Conservation (phyloP, 163 green algal species). For the Scenedesmus sp. region DNA sequence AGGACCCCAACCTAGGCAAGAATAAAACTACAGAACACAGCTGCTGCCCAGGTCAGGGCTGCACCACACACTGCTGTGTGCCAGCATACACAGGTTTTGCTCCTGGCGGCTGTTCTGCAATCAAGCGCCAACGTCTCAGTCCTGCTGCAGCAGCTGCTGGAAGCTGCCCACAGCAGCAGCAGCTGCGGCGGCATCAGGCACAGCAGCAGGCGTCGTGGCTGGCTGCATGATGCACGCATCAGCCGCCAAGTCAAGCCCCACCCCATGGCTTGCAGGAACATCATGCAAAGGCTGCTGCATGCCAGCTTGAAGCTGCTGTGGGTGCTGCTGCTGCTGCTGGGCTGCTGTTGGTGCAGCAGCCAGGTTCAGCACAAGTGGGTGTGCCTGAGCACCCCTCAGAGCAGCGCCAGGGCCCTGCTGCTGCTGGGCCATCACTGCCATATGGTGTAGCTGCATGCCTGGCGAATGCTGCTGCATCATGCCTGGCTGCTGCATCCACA, state of each 20-base stretch:
- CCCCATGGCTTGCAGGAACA: background rate
- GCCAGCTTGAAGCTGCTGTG: no score
- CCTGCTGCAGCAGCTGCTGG: background rate
- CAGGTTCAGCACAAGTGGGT: constrained; percentile 2
- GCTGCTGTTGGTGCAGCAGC: background rate
- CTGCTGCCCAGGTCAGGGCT: no score
- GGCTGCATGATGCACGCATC: constrained; percentile 1
- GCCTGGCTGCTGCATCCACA: background rate
- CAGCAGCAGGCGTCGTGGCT: background rate
- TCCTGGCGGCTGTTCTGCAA: background rate
- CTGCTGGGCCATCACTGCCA: constrained; percentile 2
- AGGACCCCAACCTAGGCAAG: background rate
- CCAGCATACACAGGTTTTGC: background rate
- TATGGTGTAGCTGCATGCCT: constrained; percentile 17
- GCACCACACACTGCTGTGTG: background rate
- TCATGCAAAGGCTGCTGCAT: background rate
- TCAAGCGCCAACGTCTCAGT: background rate
- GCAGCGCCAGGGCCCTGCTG: background rate
- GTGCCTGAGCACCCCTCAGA: background rate
- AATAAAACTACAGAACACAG: no score
- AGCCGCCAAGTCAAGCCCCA: background rate
- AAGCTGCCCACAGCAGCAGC: background rate
- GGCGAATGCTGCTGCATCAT: background rate
- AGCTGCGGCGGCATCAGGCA: background rate
- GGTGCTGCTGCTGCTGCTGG: constrained; percentile 6